These are phyloP conservation scores for Adansonia grandidieri DNA, from an alignment of 441 rosid genomes.

Conservation along the genomic window DNA sequence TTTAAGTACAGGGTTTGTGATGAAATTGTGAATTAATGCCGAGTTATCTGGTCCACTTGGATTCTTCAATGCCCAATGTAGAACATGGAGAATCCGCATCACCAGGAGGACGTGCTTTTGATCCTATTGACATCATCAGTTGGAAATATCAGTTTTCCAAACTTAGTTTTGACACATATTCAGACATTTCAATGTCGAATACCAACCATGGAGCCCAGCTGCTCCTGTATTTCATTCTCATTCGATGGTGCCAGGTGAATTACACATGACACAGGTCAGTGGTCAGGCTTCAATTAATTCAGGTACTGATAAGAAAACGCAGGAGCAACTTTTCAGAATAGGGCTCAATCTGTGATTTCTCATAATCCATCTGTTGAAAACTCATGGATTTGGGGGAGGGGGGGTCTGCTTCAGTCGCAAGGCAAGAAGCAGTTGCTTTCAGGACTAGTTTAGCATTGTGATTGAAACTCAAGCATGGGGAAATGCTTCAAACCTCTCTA, in stretches of 20 bases:
- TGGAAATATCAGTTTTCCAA: too few relatives aligned
- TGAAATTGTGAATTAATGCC: slow-evolving; percentile 28
- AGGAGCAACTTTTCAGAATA: slow-evolving; percentile 44
- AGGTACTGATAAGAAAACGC: slow-evolving; percentile 40
- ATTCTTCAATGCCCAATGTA: slow-evolving; percentile 19
- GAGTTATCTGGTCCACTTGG: slow-evolving; percentile 18
- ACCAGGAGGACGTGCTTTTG: too few relatives aligned
- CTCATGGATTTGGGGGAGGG: slow-evolving; percentile 38
- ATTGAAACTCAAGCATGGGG: slow-evolving; percentile 59
- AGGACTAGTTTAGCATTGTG: slow-evolving; percentile 16
- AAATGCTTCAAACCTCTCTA: slow-evolving; percentile 38
- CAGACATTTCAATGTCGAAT: too few relatives aligned
- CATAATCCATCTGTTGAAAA: slow-evolving; percentile 44
- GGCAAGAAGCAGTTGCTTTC: slow-evolving; percentile 40
- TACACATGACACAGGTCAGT: slow-evolving; percentile 41
- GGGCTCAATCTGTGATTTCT: slow-evolving; percentile 43
- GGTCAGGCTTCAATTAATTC: slow-evolving; percentile 42
- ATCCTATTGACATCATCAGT: too few relatives aligned
- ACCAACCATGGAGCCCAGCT: slow-evolving; percentile 29
- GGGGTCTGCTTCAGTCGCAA: slow-evolving; percentile 40
- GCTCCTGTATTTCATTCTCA: slow-evolving; percentile 42
- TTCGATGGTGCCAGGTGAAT: slow-evolving; percentile 36
- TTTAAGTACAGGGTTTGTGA: slow-evolving; percentile 28
- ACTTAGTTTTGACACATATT: too few relatives aligned
- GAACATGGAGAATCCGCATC: neutral